Percentiles rank a stretch among this genome's conserved stretches.
These are phyloP conservation scores for Aspergillus brasiliensis DNA, from an alignment of 2,329 filamentous ascomycete genomes.

Conservation along the genomic window DNA sequence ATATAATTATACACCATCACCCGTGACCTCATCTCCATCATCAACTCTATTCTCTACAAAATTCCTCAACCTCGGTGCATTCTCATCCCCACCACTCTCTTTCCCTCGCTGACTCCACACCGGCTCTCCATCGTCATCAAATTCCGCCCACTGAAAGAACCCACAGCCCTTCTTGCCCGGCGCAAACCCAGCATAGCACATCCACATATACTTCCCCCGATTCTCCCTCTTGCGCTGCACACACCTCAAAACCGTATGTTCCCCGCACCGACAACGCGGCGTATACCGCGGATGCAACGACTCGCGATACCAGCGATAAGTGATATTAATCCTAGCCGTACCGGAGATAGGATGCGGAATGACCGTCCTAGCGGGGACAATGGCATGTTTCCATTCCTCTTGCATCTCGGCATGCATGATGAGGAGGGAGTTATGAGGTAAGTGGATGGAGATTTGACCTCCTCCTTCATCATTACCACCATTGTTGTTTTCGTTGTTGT, in stretches of 20 bases:
- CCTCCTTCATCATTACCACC: slow-evolving; percentile 60
- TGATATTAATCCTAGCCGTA: slow-evolving; percentile 85
- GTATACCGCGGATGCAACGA: slow-evolving; percentile 76
- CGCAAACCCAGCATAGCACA: slow-evolving; percentile 71
- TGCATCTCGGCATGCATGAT: slow-evolving; percentile 99
- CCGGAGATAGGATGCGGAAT: slow-evolving; percentile 82
- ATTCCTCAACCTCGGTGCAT: slow-evolving; percentile 28
- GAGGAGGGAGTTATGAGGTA: slow-evolving; percentile 90
- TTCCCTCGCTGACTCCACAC: slow-evolving; percentile 52
- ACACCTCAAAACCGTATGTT: slow-evolving; percentile 71
- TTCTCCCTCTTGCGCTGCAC: slow-evolving; percentile 78
- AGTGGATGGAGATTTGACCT: slow-evolving; percentile 88
- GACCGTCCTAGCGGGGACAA: slow-evolving; percentile 73
- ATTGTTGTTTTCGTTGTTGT: slow-evolving; percentile 17
- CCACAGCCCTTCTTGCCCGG: slow-evolving; percentile 61
- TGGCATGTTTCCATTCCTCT: slow-evolving; percentile 91
- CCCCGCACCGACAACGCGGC: slow-evolving; percentile 73
- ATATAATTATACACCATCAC: not conserved
- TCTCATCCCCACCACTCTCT: slow-evolving; percentile 20
- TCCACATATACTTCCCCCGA: slow-evolving; percentile 85
- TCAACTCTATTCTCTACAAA: slow-evolving; percentile 20
- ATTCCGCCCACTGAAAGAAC: slow-evolving; percentile 84
- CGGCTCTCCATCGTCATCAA: slow-evolving; percentile 83
- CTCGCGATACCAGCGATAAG: slow-evolving; percentile 82
- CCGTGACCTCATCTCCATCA: not conserved